These are phyloP conservation scores for Starmerella bombicola DNA, from an alignment of 805 yeast genomes.

Conservation along the genomic window DNA sequence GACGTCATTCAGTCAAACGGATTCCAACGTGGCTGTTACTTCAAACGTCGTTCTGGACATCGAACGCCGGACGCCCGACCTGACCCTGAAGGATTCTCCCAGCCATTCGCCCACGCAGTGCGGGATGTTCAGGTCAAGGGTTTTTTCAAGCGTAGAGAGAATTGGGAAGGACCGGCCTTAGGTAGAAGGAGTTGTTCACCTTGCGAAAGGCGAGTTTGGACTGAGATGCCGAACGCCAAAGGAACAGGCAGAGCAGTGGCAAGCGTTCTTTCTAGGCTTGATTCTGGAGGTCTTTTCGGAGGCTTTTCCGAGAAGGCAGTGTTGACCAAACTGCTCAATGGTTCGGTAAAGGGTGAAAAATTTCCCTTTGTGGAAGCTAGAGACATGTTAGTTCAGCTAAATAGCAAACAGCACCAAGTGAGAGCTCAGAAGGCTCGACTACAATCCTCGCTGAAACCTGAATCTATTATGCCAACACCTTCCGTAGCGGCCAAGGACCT, in stretches of 20 bases:
- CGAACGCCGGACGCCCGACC: no score
- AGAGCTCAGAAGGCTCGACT: background rate
- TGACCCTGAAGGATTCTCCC: no score
- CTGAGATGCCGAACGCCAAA: background rate
- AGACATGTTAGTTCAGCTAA: background rate
- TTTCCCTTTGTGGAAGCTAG: background rate
- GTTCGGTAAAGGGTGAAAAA: background rate
- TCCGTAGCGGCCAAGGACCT: constrained; percentile 8
- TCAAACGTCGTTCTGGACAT: no score
- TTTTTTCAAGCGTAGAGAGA: no score
- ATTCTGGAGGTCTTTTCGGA: background rate
- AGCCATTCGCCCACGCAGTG: no score
- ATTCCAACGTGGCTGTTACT: no score
- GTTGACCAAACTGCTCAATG: background rate
- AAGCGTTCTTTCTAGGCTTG: background rate
- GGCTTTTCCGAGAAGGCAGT: background rate
- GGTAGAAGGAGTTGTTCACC: no score
- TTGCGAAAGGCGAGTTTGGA: no score
- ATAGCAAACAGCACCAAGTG: background rate
- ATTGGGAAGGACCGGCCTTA: no score
- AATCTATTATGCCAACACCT: background rate
- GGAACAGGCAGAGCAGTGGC: background rate
- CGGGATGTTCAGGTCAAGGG: no score
- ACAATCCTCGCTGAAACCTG: background rate
- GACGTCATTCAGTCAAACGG: no score